These are phyloP conservation scores for Jaenimonas drosophilae DNA, from an alignment of 208 protist genomes.

Conservation along the genomic window DNA sequence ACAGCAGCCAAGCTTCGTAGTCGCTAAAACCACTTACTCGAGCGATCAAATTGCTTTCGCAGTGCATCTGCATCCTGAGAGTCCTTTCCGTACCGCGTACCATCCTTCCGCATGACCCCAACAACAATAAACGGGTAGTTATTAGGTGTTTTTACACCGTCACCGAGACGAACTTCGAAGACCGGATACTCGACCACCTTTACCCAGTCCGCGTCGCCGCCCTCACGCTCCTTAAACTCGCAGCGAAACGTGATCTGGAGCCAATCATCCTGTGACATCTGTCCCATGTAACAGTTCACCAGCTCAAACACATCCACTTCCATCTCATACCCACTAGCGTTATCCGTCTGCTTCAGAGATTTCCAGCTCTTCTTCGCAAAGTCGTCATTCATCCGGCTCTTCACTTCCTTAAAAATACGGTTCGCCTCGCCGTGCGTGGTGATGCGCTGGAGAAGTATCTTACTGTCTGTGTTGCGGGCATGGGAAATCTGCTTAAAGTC, in stretches of 20 bases:
- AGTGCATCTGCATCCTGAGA: conserved; percentile 78
- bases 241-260: conserved; percentile 83
- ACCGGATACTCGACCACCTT: conserved; percentile 79
- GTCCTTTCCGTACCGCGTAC: conserved; percentile 86
- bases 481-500: conserved; percentile 60
- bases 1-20: neutral
- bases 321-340: conserved; percentile 67
- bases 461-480: conserved; percentile 39
- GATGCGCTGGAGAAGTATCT: conserved; percentile 67
- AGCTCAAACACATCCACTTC: conserved; percentile 78
- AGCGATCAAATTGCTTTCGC: conserved; percentile 85
- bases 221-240: conserved; percentile 62
- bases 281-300: conserved; percentile 84
- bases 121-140: conserved; percentile 83
- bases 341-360: conserved; percentile 51
- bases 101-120: conserved; percentile 76
- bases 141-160: conserved; percentile 62
- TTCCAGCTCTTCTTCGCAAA: conserved; percentile 87
- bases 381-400: conserved; percentile 64
- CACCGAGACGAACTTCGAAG: conserved; percentile 79
- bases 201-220: conserved; percentile 52
- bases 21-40: conserved; percentile 64
- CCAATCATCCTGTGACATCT: conserved; percentile 87
- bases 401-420: conserved; percentile 78
- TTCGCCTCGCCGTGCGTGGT: conserved; percentile 83